Conservation (phyloP, 768 basidiomycete genomes). For the Macrolepiota fuliginosa region DNA sequence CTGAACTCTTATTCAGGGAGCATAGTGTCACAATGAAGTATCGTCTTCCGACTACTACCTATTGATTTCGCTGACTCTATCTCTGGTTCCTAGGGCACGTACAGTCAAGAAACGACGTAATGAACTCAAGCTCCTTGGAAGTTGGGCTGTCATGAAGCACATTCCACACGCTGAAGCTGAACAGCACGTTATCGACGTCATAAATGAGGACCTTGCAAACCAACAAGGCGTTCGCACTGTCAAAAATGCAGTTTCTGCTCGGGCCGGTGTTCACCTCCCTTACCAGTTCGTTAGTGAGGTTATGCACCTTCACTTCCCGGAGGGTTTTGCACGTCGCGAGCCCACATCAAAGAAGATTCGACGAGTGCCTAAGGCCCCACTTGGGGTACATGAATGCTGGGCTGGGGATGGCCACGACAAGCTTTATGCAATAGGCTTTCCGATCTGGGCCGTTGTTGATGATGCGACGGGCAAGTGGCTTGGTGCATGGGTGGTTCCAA, state of each 20-base stretch:
- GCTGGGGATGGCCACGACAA: slow-evolving; percentile 39
- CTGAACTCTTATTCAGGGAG: background rate
- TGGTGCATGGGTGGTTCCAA: slow-evolving; percentile 34
- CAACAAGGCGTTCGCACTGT: background rate
- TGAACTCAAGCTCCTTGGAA: background rate
- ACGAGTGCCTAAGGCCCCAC: slow-evolving; percentile 16
- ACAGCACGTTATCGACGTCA: background rate
- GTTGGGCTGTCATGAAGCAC: background rate
- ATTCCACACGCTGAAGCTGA: background rate
- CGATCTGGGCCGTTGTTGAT: slow-evolving; percentile 34
- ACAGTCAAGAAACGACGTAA: background rate
- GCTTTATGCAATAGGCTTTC: slow-evolving; percentile 36
- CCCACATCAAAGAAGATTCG: background rate
- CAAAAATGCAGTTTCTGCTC: background rate
- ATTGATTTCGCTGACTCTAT: background rate
- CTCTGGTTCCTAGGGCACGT: background rate
- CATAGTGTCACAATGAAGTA: background rate
- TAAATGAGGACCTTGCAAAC: background rate
- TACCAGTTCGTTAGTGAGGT: background rate
- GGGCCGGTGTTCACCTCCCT: background rate
- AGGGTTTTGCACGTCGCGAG: background rate
- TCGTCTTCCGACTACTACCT: background rate
- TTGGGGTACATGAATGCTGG: slow-evolving; percentile 37
- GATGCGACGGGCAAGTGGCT: slow-evolving; percentile 29
- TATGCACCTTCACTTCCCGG: background rate